phyloP scores from a whole-genome alignment of 768 basidiomycete genomes.

The Naematelia encephala region DNA sequence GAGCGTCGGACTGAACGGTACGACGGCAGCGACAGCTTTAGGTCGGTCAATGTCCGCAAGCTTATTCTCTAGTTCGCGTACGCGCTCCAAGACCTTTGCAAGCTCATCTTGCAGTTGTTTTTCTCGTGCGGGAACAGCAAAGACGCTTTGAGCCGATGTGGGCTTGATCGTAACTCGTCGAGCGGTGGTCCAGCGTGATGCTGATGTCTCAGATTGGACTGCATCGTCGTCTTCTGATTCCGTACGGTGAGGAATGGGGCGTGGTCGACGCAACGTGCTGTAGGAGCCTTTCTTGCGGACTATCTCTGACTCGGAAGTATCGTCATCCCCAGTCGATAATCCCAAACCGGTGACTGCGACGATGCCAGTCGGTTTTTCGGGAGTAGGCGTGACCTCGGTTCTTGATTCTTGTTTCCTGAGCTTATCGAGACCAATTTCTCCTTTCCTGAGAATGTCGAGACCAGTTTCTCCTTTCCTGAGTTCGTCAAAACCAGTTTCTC shows the following conservation, averaged over 20 bases:
- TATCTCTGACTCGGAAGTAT: not conserved
- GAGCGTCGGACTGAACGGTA: constrained; percentile 15
- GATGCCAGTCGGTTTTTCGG: not conserved
- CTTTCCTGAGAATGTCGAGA: too few relatives aligned
- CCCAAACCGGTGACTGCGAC: not conserved
- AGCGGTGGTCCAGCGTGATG: not conserved
- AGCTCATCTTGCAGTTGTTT: constrained; percentile 8
- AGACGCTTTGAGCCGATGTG: not conserved
- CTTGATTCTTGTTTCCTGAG: not conserved
- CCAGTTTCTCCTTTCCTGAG: too few relatives aligned
- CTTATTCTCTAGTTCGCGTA: not conserved
- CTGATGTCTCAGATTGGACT: not conserved
- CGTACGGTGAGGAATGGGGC: not conserved
- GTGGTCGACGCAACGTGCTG: not conserved
- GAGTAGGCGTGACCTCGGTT: not conserved
- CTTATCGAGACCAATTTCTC: too few relatives aligned
- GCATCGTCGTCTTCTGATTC: constrained; percentile 3
- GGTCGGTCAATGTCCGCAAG: not conserved
- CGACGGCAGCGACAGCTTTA: constrained; percentile 1
- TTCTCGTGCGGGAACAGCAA: not conserved
- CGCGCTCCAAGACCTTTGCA: constrained; percentile 3
- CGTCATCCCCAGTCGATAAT: not conserved
- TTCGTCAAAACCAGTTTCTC: too few relatives aligned
- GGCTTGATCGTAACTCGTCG: constrained; percentile 6
- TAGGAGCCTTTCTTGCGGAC: not conserved